These are phyloP conservation scores for Lipomyces kockii DNA, from an alignment of 805 yeast species.

Conservation along the genomic window DNA sequence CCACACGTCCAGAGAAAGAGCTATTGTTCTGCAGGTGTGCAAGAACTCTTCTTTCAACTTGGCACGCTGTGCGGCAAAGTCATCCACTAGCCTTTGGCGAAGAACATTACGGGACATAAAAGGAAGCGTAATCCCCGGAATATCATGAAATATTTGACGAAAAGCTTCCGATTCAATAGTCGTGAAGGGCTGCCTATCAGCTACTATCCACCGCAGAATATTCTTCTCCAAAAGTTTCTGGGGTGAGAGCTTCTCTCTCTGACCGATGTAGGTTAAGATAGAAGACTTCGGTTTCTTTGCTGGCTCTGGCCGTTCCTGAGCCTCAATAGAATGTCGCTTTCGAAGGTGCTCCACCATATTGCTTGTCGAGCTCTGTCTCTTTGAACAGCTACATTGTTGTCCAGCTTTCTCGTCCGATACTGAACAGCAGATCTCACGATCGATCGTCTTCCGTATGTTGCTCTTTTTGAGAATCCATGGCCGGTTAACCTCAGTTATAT, in stretches of 20 bases:
- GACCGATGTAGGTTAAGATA: conserved; percentile 5
- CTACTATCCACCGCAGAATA: conserved; percentile 2
- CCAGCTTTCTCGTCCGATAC: conserved; percentile 3
- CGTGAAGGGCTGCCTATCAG: conserved; percentile 5
- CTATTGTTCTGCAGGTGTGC: conserved; percentile 2
- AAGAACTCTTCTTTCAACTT: background rate
- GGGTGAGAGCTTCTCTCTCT: conserved; percentile 1
- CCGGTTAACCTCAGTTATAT: background rate
- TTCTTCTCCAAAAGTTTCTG: conserved; percentile 5
- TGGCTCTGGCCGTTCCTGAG: conserved; percentile 9
- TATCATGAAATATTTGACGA: conserved; percentile 4
- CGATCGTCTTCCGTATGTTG: conserved; percentile 4
- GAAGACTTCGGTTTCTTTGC: conserved; percentile 8
- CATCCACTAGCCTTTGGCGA: background rate
- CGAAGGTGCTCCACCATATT: conserved; percentile 6
- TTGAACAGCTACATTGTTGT: conserved; percentile 2
- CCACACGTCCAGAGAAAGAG: background rate
- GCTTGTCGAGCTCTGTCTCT: conserved; percentile 8
- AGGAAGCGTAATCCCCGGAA: conserved; percentile 8
- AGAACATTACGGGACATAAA: background rate
- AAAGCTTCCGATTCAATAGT: background rate
- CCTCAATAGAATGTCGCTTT: conserved; percentile 3
- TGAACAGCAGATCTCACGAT: conserved; percentile 1
- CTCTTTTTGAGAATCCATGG: background rate
- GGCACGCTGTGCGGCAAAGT: background rate